Evolutionary conservation across 164 flowering plant genomes (phyloP), one percentile per base, ranked within the genome.

Genomic region (Protea cynaroides): DNA sequence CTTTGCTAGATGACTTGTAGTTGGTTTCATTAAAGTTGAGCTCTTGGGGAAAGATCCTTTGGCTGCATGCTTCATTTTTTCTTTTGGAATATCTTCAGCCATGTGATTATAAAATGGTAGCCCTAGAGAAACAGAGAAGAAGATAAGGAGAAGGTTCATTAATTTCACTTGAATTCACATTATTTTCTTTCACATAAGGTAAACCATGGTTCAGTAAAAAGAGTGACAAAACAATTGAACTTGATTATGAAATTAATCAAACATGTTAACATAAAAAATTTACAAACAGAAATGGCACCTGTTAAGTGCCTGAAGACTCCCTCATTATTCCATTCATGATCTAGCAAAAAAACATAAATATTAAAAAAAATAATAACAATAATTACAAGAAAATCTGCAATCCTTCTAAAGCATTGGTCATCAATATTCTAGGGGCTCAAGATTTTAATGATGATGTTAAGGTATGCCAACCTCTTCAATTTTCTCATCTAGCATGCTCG

Each of bases 11-110:
- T 82, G 87, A 74, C 99, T 89, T 36, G 92, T 95, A 21, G 99
- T 94, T 58, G 99, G 97, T 64, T 86, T 91, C 98, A 89, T 91
- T 75, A 90, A 80, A 66, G 97, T 91, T 64, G 97, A 87, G 68
- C 80, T 74, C 79, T 82, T 86, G 4, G 82, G 64, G 0, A 72
- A 23, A 60, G 69, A 67, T 19, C 78, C 70, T 67, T 76, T 86
- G 52, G 34, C 72, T 29, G 65, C 40, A 18, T 66, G 1, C 71
- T 73, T 84, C 0, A 59, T 53, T 69, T 79, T 79, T 47, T 65
- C 59, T 58, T 80, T 79, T 56, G 65, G 69, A 44, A 69, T 66
- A 51, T 66, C 81, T 65, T 65, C 57, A n/a, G 65, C 38, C 63
- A 64, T 67, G 58, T 80, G 75, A 76, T 76, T 67, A 72, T 75